Percentiles rank a stretch among this genome's conserved stretches.
Evolutionary conservation across 352 stramenopile genomes (phyloP).

Genomic region (Albugo candida): DNA sequence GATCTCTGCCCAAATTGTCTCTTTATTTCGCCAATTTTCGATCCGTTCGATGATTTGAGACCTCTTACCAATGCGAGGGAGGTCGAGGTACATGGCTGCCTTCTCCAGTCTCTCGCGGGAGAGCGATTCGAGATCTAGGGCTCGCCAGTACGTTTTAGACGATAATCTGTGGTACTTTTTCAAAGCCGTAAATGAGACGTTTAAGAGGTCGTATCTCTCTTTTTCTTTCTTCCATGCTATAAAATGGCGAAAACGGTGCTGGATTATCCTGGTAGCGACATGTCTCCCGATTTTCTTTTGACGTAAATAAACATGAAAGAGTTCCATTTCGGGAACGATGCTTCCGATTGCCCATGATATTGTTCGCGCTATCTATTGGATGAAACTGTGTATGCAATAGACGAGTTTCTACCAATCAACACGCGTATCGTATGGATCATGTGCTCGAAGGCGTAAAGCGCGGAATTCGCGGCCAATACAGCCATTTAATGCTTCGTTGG

Average conservation of each 20-base stretch:
- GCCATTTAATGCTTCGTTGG: constrained; percentile 52
- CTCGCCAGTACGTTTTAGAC: constrained; percentile 27
- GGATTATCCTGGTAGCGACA: constrained; percentile 46
- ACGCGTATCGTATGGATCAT: too few relatives aligned
- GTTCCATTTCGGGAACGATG: too few relatives aligned
- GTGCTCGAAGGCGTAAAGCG: too few relatives aligned
- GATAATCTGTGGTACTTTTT: constrained; percentile 28
- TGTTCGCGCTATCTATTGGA: too few relatives aligned
- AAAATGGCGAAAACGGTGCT: constrained; percentile 37
- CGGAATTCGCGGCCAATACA: too few relatives aligned
- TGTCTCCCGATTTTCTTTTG: too few relatives aligned
- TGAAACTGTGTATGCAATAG: too few relatives aligned
- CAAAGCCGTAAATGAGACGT: constrained; percentile 28
- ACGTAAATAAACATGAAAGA: too few relatives aligned
- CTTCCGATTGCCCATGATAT: too few relatives aligned
- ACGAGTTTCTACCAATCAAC: too few relatives aligned
- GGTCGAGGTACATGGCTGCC: constrained; percentile 35
- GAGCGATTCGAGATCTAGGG: constrained; percentile 33
- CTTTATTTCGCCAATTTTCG: constrained; percentile 55
- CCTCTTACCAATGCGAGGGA: constrained; percentile 62
- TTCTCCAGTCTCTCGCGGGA: constrained; percentile 40
- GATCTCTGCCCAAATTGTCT: constrained; percentile 33
- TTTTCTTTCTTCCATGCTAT: constrained; percentile 38
- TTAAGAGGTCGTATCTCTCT: constrained; percentile 16
- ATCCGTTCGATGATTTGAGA: constrained; percentile 46